Base-by-base conservation (phyloP, 495 filamentous ascomycete species). In the Tuber indicum region DNA sequence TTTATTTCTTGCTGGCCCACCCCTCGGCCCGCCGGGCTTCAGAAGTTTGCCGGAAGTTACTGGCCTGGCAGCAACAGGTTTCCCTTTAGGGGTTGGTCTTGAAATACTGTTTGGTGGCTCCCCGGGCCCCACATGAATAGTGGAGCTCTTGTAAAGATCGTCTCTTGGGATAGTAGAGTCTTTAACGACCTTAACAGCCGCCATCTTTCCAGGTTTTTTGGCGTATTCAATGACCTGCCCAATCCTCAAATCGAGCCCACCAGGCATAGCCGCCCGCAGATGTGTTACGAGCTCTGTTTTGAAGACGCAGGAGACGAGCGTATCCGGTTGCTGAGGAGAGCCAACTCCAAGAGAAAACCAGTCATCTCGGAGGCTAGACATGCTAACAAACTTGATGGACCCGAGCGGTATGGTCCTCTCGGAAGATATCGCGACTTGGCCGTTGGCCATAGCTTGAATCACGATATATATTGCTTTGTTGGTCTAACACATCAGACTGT, bases 251-350 rank as follows among this genome's bases (percentile, higher is more conserved):
- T 92, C 92, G 82, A 96, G 87, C 14, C 91, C 89, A 17, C 92
- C 94, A 0, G 91, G 92, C 84, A 93, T 90, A 52, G 87, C 89
- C 66, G 87, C 88, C 83, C 89, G 89, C 81, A 99, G 89, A 72
- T 97, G 94, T 12, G 94, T 97, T 83, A 98, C 96, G 81, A 99
- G 91, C 82, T 99, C 96, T 0, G 95, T 98, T 87, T 99, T 99
- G 84, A 99, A 91, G 44, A 97, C 86, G 83, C 96, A 99, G 84
- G 90, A 96, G 70, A 98, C 84, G 47, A 99, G 87, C 10, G 95
- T 94, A 85, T 99, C 96, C 0, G 96, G 87, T 83, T 97, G 96
- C 82, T 97, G 92, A 21, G 89, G 90, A 21, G 93, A 94, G 47
- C 94, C 94, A 66, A 96, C 88, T 6, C 95, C 92, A 72, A 99